Percentiles rank a stretch among this genome's conserved stretches.
These are phyloP conservation scores for Glonium stellatum DNA, from an alignment of 495 filamentous ascomycete genomes.

Conservation along the genomic window DNA sequence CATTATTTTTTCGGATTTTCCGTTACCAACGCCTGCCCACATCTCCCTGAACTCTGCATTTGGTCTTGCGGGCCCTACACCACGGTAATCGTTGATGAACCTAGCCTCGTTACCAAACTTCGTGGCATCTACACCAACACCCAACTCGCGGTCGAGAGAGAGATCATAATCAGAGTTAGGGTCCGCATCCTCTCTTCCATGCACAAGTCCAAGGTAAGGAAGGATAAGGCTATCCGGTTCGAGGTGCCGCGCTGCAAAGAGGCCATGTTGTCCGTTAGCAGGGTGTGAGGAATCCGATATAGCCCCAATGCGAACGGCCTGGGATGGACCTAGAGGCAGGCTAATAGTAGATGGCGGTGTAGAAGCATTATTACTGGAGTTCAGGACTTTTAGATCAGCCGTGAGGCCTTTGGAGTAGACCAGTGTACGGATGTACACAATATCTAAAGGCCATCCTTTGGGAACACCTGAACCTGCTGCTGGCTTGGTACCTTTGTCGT, in stretches of 20 bases:
- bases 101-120: conserved; percentile 60
- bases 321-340: conserved; percentile 36
- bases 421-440: conserved; percentile 48
- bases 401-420: conserved; percentile 42
- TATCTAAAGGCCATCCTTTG: conserved; percentile 51
- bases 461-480: conserved; percentile 28
- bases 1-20: conserved; percentile 45
- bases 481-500: neutral
- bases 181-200: conserved; percentile 42
- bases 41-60: conserved; percentile 56
- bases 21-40: conserved; percentile 29
- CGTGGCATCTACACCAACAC: conserved; percentile 58
- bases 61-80: conserved; percentile 43
- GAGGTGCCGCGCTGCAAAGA: conserved; percentile 56
- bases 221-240: conserved; percentile 52
- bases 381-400: conserved; percentile 12
- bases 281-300: conserved; percentile 54
- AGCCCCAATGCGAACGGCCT: conserved; percentile 46
- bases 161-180: conserved; percentile 60
- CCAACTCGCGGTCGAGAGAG: conserved; percentile 50
- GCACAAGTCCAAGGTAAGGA: conserved; percentile 59
- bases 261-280: conserved; percentile 55
- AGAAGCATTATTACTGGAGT: conserved; percentile 32
- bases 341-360: neutral
- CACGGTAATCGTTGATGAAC: conserved; percentile 70